Conservation (phyloP, 2,329 filamentous ascomycete genomes). For the Dothistroma septosporum region DNA sequence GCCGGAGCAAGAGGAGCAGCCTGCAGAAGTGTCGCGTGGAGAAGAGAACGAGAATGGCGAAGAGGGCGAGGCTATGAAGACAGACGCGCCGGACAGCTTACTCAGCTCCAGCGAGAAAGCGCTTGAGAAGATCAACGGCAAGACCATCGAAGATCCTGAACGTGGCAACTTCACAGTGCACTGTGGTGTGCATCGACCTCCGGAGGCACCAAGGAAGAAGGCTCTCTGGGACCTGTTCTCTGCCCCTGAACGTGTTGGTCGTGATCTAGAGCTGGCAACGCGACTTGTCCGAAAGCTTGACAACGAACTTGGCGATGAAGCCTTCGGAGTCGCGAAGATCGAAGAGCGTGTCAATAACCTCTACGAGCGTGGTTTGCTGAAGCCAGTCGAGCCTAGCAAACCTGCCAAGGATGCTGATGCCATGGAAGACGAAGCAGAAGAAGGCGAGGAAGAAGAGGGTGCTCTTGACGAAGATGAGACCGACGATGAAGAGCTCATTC, state of each 20-base stretch:
- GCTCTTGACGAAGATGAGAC: slow-evolving; percentile 62
- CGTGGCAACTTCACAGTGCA: slow-evolving; percentile 97
- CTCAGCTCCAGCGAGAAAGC: slow-evolving; percentile 61
- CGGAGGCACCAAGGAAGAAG: slow-evolving; percentile 82
- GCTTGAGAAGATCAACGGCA: slow-evolving; percentile 90
- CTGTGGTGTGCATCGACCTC: slow-evolving; percentile 90
- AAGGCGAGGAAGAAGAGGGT: slow-evolving; percentile 64
- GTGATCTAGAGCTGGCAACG: slow-evolving; percentile 78
- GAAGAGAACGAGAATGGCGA: slow-evolving; percentile 22
- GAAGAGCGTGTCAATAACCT: slow-evolving; percentile 83
- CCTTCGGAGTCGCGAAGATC: slow-evolving; percentile 73
- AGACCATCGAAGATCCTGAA: slow-evolving; percentile 90
- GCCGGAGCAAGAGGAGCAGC: slow-evolving; percentile 63
- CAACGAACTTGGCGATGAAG: slow-evolving; percentile 70
- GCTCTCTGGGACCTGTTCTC: slow-evolving; percentile 96
- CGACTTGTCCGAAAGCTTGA: slow-evolving; percentile 82
- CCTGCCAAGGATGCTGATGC: slow-evolving; percentile 56
- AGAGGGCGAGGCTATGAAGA: slow-evolving; percentile 18
- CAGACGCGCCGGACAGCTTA: slow-evolving; percentile 10
- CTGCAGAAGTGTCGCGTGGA: slow-evolving; percentile 50
- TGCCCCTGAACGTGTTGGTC: slow-evolving; percentile 85
- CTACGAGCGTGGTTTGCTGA: slow-evolving; percentile 69
- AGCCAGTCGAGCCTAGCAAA: slow-evolving; percentile 56
- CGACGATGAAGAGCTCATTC: slow-evolving; percentile 82
- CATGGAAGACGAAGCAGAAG: slow-evolving; percentile 66